Base-by-base conservation (phyloP, 768 basidiomycete species). In the Boletus pseudopeckii region DNA sequence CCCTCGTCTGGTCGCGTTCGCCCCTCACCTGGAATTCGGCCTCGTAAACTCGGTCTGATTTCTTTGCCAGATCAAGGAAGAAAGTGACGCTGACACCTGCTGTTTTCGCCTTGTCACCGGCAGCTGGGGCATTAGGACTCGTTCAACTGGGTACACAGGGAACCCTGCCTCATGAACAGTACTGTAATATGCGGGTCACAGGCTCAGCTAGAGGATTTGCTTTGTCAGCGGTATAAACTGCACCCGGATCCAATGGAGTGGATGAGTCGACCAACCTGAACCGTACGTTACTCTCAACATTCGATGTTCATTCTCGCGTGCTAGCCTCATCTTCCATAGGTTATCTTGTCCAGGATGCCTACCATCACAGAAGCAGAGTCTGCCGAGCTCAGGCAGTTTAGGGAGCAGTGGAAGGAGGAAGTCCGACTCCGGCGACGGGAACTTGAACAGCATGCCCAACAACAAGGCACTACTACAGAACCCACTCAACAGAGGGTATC, bases 401-500 rank as follows among this genome's bases (percentile, higher is more conserved):
- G 90, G 70, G 80, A 81, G 54, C 78, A 79, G 74, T 92, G 90
- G 90, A 79, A 79, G 62, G 76, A 74, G 28, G 89, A 91, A 66
- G 77, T 90, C 15, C 64, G 68, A 45, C 74, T n/a, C n/a, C n/a
- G 69, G 56, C 73, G 70, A 40, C 55, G 36, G 26, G 61, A 48
- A 52, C 24, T 24, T 24, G 61, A 60, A 26, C 60, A 50, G 11
- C 55, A 57, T 7, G 41, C 17, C 20, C 54, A 56, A 40, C 52
- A 51, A 28, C 58, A 49, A 24, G 24, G 36, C 17, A 22, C 39
- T n/a, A 15, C 48, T 14, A 39, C 48, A 18, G 33, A 43, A 42
- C 33, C 30, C 32, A 41, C n/a, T 37, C 53, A 51, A 22, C 44
- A 30, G 20, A 48, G 32, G 13, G 22, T 15, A 3, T 33, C 51